Evolutionary conservation across 139 green algal genomes (phyloP).

Genomic region (Penium margaritaceum): DNA sequence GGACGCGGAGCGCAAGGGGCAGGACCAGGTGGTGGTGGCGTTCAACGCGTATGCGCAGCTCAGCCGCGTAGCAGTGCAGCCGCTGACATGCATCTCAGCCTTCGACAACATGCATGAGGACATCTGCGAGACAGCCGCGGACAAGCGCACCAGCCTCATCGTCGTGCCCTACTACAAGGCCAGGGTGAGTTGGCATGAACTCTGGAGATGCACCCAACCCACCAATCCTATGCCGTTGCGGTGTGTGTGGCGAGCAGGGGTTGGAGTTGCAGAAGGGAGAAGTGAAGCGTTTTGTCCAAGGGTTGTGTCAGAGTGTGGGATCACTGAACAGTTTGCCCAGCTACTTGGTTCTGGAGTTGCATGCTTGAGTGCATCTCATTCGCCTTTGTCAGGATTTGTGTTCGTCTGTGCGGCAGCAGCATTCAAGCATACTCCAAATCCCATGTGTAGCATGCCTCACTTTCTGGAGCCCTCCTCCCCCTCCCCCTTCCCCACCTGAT

Average conservation of each 20-base stretch:
- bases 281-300: too few species aligned
- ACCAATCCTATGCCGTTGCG: neutral
- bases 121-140: constrained; percentile 33
- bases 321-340: neutral
- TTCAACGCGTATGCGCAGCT: constrained; percentile 39
- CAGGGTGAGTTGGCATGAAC: constrained; percentile 4
- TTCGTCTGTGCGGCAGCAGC: neutral
- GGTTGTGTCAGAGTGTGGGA: neutral
- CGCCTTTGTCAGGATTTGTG: neutral
- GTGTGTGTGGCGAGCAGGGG: too few species aligned
- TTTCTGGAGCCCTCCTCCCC: too few species aligned
- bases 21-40: constrained; percentile 29
- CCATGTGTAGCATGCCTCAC: too few species aligned
- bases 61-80: constrained; percentile 30
- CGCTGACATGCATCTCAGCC: constrained; percentile 35
- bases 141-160: constrained; percentile 37
- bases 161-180: constrained; percentile 40
- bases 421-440: neutral
- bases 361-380: neutral
- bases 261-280: too few species aligned
- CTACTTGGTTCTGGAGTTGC: neutral
- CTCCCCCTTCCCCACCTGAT: too few species aligned
- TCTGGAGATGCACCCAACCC: neutral
- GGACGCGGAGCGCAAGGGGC: constrained; percentile 16
- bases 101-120: constrained; percentile 44